A percentile compares a stretch with the other conserved stretches of the same genome.
phyloP scores from a whole-genome alignment of 2,329 filamentous ascomycete species.

The Westerdykella ornata region DNA sequence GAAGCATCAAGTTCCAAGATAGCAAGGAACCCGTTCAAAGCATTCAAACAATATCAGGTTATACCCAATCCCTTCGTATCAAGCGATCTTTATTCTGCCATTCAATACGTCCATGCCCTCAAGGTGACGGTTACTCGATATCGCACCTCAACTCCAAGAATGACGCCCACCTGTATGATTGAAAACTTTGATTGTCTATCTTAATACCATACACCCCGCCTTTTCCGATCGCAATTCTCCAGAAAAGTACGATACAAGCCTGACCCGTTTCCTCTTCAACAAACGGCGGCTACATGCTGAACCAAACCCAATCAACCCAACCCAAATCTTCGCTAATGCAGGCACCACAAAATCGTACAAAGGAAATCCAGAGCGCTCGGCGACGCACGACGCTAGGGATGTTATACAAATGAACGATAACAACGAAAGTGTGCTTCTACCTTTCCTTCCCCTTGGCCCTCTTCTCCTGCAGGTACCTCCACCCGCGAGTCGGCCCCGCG shows the following conservation, averaged over 20 bases:
- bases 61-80: no score
- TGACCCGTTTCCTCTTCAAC: constrained; percentile 14
- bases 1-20: no score
- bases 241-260: constrained; percentile 12
- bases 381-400: not conserved
- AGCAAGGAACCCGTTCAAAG: no score
- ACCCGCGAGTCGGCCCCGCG: constrained; percentile 61
- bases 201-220: no score
- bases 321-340: constrained; percentile 6
- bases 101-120: no score
- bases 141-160: no score
- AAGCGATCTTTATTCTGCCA: no score
- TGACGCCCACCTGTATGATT: no score
- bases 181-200: no score
- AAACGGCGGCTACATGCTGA: constrained; percentile 11
- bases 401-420: not conserved
- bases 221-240: not conserved
- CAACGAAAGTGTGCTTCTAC: not conserved
- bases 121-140: no score
- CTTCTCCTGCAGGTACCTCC: constrained; percentile 79
- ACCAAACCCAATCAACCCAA: constrained; percentile 3
- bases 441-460: constrained; percentile 38
- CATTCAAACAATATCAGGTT: no score
- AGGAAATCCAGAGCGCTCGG: constrained; percentile 5
- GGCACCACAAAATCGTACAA: constrained; percentile 7